phyloP scores from a whole-genome alignment of 2,329 filamentous ascomycete genomes.

The Nemania diffusa region DNA sequence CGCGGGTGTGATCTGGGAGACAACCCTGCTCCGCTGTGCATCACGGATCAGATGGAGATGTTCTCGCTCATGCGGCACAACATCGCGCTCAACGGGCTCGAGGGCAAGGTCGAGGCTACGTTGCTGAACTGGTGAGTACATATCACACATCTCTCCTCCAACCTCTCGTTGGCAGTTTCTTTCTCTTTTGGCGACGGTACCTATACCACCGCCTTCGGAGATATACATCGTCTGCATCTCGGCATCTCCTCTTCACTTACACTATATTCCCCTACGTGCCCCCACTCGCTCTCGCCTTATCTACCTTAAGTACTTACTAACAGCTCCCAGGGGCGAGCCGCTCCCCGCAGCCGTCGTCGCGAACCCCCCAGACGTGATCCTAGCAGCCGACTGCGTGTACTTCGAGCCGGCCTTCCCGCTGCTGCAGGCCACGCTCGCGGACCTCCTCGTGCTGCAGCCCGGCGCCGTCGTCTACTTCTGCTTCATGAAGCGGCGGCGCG shows the following conservation, averaged over 20 bases:
- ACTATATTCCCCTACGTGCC: background rate
- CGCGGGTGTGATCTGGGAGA: conserved; percentile 63
- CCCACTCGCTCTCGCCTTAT: background rate
- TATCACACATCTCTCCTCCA: background rate
- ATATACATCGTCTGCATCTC: background rate
- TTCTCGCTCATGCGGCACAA: conserved; percentile 86
- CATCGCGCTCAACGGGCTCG: conserved; percentile 80
- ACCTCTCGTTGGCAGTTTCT: background rate
- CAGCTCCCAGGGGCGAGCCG: conserved; percentile 65
- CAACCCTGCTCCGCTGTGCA: conserved; percentile 64
- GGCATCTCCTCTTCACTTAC: background rate
- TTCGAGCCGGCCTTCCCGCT: conserved; percentile 95
- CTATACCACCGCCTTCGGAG: background rate
- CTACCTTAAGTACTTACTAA: conserved; percentile 16
- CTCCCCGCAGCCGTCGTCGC: conserved; percentile 63
- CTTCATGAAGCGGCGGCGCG: conserved; percentile 91
- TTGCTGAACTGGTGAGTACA: conserved; percentile 81
- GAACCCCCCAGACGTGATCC: conserved; percentile 78
- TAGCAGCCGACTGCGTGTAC: conserved; percentile 98
- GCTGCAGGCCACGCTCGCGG: conserved; percentile 79
- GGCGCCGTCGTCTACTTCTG: conserved; percentile 78
- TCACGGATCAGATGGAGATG: conserved; percentile 93
- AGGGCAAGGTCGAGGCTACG: conserved; percentile 69
- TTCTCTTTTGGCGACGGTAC: background rate
- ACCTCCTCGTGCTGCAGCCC: conserved; percentile 78